These are phyloP conservation scores for Rhexocercosporidium sp. DNA, from an alignment of 2,329 filamentous ascomycete species.

Conservation along the genomic window DNA sequence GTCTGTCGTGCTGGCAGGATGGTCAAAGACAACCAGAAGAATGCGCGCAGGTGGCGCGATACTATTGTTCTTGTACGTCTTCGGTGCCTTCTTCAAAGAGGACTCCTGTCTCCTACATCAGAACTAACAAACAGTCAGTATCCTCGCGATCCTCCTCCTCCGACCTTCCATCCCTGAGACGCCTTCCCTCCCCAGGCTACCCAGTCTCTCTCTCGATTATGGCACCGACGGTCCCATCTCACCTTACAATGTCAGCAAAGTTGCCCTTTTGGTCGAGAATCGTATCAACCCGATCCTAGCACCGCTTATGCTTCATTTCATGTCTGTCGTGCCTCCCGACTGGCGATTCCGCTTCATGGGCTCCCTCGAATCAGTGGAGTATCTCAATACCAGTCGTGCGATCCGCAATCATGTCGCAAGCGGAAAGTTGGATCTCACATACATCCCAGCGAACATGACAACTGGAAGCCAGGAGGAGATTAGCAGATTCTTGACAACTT, in stretches of 20 bases:
- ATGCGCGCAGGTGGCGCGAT: slow-evolving; percentile 37
- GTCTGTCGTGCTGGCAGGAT: slow-evolving; percentile 28
- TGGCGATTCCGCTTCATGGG: slow-evolving; percentile 64
- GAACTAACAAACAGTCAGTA: slow-evolving; percentile 23
- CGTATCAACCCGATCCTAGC: slow-evolving; percentile 55
- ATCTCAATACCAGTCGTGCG: slow-evolving; percentile 52
- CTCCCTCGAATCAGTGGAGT: slow-evolving; percentile 50
- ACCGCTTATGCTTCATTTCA: slow-evolving; percentile 61
- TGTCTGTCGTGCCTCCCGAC: slow-evolving; percentile 59
- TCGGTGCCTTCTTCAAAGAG: not conserved
- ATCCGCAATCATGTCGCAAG: slow-evolving; percentile 45
- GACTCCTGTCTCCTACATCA: not conserved
- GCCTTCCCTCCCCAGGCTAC: slow-evolving; percentile 29
- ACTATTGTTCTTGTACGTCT: slow-evolving; percentile 36
- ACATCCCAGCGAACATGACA: slow-evolving; percentile 58
- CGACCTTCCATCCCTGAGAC: slow-evolving; percentile 32
- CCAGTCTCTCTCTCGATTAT: slow-evolving; percentile 35
- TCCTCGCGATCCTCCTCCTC: slow-evolving; percentile 33
- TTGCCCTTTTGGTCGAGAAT: slow-evolving; percentile 61
- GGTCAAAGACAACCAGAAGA: slow-evolving; percentile 40
- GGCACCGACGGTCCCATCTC: slow-evolving; percentile 19
- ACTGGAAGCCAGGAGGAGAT: slow-evolving; percentile 57
- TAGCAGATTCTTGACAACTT: slow-evolving; percentile 56
- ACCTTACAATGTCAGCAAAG: slow-evolving; percentile 40
- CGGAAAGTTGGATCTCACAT: slow-evolving; percentile 55